Base-by-base conservation (phyloP, 2,329 filamentous ascomycete species). In the Sclerotinia glacialis region DNA sequence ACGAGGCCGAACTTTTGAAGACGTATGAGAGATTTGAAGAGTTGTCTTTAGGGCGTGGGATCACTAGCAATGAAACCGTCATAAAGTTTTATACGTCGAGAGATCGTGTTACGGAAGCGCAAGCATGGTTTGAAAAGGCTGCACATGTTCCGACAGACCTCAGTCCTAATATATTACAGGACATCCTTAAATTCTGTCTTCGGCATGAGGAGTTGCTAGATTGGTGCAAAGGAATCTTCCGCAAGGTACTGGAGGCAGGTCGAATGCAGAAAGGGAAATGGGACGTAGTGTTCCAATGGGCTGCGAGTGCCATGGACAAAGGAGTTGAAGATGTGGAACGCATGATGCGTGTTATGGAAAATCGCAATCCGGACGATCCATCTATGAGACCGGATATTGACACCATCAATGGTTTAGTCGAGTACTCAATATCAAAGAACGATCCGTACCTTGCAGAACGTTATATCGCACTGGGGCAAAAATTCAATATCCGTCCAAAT, bases 351-450 rank as follows among this genome's bases (percentile, higher is more conserved):
- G 82, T 88, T 26, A 89, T 92, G 83, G 77, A 81, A n/a, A 78
- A 80, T 14, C 79, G 81, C 59, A 83, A 80, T 69, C 73, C 79
- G 63, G 76, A 81, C 68, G 77, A 83, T 66, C 75, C 80, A 66
- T 78, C 79, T 21, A 71, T 83, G 3, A 77, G 80, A 8, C 86
- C 92, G 0, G 88, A 91, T 65, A 87, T 87, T 8, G 79, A 83
- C 3, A 92, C 90, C 7, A 87, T 98, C 72, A 96, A 98, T 74
- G 80, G 81, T 7, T 82, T 98, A 34, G 83, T 98, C 23, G 83
- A 86, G 64, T 87, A 88, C 67, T 91, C 92, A 12, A 88, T 89
- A 70, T 84, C 85, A n/a, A 83, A 84, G 65, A 82, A 88, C 14
- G 88, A 96, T 72, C 83, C 87, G 0, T 86, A 90, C 71, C 80